phyloP scores from a whole-genome alignment of 805 yeast genomes.

The Yarrowia deformans region DNA sequence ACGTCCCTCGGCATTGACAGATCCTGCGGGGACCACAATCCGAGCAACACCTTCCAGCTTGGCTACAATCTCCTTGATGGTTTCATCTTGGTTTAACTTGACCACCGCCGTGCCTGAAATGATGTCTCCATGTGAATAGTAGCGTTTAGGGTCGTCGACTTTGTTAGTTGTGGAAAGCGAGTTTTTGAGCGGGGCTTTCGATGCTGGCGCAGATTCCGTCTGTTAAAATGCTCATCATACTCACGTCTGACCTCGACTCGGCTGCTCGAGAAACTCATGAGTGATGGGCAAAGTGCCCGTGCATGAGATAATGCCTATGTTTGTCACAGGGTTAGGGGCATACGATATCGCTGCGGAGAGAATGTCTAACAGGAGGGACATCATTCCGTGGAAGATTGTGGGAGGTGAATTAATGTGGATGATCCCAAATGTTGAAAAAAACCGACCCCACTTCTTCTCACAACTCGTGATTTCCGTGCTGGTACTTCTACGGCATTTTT shows the following conservation, averaged over 20 bases:
- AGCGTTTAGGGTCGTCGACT: constrained; percentile 37
- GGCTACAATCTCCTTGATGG: constrained; percentile 46
- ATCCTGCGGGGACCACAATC: constrained; percentile 43
- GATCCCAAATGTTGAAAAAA: too few relatives aligned
- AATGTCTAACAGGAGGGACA: neutral
- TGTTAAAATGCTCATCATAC: neutral
- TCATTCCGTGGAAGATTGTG: neutral
- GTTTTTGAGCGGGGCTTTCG: neutral
- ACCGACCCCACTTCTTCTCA: too few relatives aligned
- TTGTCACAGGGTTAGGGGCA: constrained; percentile 27
- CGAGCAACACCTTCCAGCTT: constrained; percentile 49
- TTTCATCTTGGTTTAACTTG: constrained; percentile 44
- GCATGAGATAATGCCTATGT: constrained; percentile 36
- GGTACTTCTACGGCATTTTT: too few relatives aligned
- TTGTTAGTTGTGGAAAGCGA: neutral
- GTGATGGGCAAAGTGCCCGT: constrained; percentile 16
- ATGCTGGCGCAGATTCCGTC: neutral
- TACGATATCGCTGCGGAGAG: neutral
- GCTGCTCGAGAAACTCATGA: constrained; percentile 36
- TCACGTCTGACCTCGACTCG: constrained; percentile 31
- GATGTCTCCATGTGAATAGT: constrained; percentile 42
- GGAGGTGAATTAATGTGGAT: neutral
- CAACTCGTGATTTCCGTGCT: too few relatives aligned
- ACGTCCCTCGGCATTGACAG: constrained; percentile 44
- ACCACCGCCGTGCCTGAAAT: constrained; percentile 46